Evolutionary conservation across 805 yeast species (phyloP), one percentile per base, ranked within the genome.

Genomic region (Pichia membranifaciens): DNA sequence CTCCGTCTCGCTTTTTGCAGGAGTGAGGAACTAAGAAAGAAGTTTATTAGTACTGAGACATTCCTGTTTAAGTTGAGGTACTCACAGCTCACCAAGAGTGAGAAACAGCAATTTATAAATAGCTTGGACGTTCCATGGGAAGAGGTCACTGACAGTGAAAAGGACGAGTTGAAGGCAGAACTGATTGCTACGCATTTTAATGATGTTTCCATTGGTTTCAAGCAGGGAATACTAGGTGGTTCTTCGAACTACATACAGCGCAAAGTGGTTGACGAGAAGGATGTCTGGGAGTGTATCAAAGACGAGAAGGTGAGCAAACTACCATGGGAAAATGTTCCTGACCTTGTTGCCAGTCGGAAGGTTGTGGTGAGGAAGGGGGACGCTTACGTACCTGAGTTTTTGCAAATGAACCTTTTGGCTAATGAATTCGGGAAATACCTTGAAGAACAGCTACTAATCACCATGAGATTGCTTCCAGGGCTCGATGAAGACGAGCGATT

Each of bases 401-500:
- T 83, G 58, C 97, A 89, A 63, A 67, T 84, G 50, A 79, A 81
- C 47, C 67, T 91, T 44, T 69, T 93, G 28, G 67, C 84, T 0
- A 75, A 72, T 37, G 96, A 88, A 60, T 91, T 83, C 62, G 69
- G 78, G 32, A 73, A 70, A 35, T 63, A 69, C 47, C 67, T 90
- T 45, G 61, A 64, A 2, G 60, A 65, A 16, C 78, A 80, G 18
- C 70, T 93, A 53, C 66, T 80, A 20, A 67, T 72, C 41, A 87
- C 97, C 0, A 81, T 88, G 56, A 85, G 84, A 59, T 76, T 85
- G 18, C 68, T 89, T 46, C 95, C 96, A 6, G 74, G 90, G 10
- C 69, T 91, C 47, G 96, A 89, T 59, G 98, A 91, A 68, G 96
- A 89, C 59, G 95, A 89, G 61, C 73, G 99, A 49, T 67, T 93